Evolutionary conservation across 768 basidiomycete species (phyloP).

Genomic region (Tubosaeta sp.): DNA sequence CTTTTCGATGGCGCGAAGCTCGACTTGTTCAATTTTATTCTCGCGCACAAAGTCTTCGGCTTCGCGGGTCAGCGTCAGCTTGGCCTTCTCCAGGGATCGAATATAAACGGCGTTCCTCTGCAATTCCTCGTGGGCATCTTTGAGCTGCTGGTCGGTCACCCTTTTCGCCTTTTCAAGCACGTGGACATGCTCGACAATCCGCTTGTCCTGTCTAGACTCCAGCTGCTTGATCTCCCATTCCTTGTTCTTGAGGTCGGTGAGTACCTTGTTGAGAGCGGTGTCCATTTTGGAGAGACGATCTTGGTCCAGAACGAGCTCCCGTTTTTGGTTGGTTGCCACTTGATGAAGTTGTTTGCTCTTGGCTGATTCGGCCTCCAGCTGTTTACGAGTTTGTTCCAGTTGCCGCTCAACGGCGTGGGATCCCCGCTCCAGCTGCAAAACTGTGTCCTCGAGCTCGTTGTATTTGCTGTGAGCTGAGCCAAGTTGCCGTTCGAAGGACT

Average conservation of each 20-base stretch:
- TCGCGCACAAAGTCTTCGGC: slow-evolving; percentile 78
- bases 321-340: slow-evolving; percentile 52
- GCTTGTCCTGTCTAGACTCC: slow-evolving; percentile 88
- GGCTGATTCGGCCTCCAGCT: slow-evolving; percentile 67
- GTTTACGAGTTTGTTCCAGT: slow-evolving; percentile 63
- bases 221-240: slow-evolving; percentile 88
- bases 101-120: slow-evolving; percentile 71
- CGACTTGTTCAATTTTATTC: slow-evolving; percentile 64
- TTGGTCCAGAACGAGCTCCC: slow-evolving; percentile 64
- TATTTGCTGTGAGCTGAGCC: slow-evolving; percentile 66
- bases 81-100: slow-evolving; percentile 82
- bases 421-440: slow-evolving; percentile 80
- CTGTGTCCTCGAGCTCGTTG: slow-evolving; percentile 83
- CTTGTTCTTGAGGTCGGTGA: slow-evolving; percentile 73
- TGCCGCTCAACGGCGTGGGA: slow-evolving; percentile 70
- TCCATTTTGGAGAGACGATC: slow-evolving; percentile 71
- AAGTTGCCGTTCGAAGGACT: slow-evolving; percentile 82
- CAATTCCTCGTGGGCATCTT: slow-evolving; percentile 74
- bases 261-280: slow-evolving; percentile 72
- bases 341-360: slow-evolving; percentile 78
- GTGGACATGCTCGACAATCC: slow-evolving; percentile 97
- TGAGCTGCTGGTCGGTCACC: slow-evolving; percentile 87
- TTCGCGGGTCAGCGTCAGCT: slow-evolving; percentile 67
- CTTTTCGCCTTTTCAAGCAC: slow-evolving; percentile 95
- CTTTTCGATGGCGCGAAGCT: slow-evolving; percentile 67